A percentile compares a stretch with the other conserved stretches of the same genome.
Evolutionary conservation across 1,284 basidiomycete genomes (phyloP).

Genomic region (Leccinum fallax): DNA sequence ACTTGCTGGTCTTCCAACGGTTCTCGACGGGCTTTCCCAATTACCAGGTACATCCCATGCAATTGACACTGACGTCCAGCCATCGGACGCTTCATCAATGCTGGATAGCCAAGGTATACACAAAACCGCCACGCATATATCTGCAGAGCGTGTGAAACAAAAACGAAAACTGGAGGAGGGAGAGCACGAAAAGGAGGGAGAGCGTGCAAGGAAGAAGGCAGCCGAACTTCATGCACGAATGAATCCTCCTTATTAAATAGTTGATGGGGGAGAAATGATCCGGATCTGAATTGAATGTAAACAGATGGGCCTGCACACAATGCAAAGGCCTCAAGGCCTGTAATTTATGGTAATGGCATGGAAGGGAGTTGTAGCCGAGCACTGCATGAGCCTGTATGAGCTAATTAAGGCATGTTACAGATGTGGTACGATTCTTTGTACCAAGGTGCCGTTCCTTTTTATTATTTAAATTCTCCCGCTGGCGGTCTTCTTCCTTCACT

Average conservation of each 20-base stretch:
- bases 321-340: background rate
- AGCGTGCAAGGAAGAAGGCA: no score
- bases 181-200: no score
- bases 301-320: background rate
- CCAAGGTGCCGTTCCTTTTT: background rate
- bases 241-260: background rate
- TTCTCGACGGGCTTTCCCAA: conserved; percentile 28
- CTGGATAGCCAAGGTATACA: no score
- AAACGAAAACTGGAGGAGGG: no score
- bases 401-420: conserved; percentile 17
- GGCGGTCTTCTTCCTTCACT: background rate
- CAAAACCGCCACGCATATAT: no score
- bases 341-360: conserved; percentile 6
- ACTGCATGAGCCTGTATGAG: background rate
- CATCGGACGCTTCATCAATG: no score
- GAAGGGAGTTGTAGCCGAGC: conserved; percentile 1
- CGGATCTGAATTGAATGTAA: conserved; percentile 5
- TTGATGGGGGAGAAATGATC: conserved; percentile 1
- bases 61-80: no score
- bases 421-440: conserved; percentile 25
- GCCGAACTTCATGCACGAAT: no score
- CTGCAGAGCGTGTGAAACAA: no score
- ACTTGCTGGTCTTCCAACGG: conserved; percentile 54
- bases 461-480: background rate
- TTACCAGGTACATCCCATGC: no score